These are phyloP conservation scores for Harringtonia aguacate DNA, from an alignment of 2,329 filamentous ascomycete species.

Conservation along the genomic window DNA sequence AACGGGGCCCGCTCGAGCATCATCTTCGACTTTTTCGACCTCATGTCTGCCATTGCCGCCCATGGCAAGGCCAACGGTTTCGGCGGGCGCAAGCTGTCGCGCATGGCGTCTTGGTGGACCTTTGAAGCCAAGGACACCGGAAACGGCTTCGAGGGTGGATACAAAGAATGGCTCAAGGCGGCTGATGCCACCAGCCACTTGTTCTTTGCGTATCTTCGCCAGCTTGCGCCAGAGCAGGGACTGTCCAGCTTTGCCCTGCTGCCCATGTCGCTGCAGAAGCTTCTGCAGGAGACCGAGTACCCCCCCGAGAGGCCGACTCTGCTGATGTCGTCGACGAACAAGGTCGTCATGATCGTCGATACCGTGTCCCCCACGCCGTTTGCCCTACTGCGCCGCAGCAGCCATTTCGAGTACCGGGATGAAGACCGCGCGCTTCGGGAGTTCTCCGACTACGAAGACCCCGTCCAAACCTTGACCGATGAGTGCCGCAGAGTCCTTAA, in stretches of 20 bases:
- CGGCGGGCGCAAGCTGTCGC: constrained; percentile 83
- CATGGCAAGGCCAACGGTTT: constrained; percentile 90
- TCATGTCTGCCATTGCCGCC: constrained; percentile 81
- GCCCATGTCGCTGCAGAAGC: constrained; percentile 80
- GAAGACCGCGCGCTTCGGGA: constrained; percentile 74
- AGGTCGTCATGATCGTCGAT: constrained; percentile 94
- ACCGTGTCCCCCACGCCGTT: constrained; percentile 92
- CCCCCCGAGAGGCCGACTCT: constrained; percentile 70
- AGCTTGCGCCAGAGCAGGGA: constrained; percentile 69
- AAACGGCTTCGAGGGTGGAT: constrained; percentile 89
- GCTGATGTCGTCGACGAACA: constrained; percentile 70
- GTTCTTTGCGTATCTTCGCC: constrained; percentile 95
- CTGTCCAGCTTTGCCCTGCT: constrained; percentile 73
- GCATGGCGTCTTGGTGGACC: constrained; percentile 97
- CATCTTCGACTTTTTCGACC: constrained; percentile 93
- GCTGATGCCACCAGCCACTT: constrained; percentile 94
- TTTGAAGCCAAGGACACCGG: constrained; percentile 84
- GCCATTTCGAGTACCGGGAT: constrained; percentile 91
- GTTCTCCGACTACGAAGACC: constrained; percentile 84
- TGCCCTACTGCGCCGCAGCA: constrained; percentile 76
- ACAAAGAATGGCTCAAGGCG: constrained; percentile 79
- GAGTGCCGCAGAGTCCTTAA: constrained; percentile 87
- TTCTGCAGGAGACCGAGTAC: constrained; percentile 89
- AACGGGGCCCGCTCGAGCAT: constrained; percentile 77
- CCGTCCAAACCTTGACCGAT: constrained; percentile 77